Evolutionary conservation across 192 early-diverging fungal genomes (phyloP), one percentile per base, ranked within the genome.

Genomic region (Entomortierella parvispora): DNA sequence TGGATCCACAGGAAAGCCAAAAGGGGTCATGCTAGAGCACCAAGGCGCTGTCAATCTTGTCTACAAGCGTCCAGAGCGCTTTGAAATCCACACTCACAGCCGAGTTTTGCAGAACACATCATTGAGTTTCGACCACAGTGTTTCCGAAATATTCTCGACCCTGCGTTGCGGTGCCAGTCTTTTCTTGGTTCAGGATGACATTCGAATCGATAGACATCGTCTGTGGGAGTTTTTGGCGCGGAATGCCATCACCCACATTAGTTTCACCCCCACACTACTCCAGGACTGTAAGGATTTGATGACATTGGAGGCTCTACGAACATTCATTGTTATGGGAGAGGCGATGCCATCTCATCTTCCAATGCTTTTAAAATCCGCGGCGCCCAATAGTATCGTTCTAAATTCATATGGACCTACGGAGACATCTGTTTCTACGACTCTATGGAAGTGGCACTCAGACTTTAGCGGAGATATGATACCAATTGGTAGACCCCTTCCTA

Each of bases 401-500:
- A 64, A 72, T 26, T 48, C 29, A 1, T 72, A 72, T 32, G 70
- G 70, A 12, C 70, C 70, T 25, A 72, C 70, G 22, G 70, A 72
- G 26, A 37, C 56, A 18, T 65, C 70, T 18, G 46, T 23, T 6
- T 17, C 2, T 22, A 31, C 52, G 2, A 29, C 37, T 1, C n/a
- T 17, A 12, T 52, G 51, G 62, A 42, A 62, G 20, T 50, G 52
- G 14, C 58, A 49, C 20, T 53, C 65, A 22, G 14, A 25, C 18
- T 37, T 40, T 26, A 64, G 64, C 7, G 62, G 60, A 17, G 58
- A 80, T n/a, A 61, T 11, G 18, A 12, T 62, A 6, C 69, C 67
- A 29, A 62, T 82, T 6, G 76, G 76, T 4, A 34, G 45, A 0
- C 65, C 71, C 3, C 23, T 78, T 31, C 33, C 68, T 7, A 62